A percentile compares a stretch with the other conserved stretches of the same genome.
phyloP scores from a whole-genome alignment of 768 basidiomycete species.

The Galerina sulciceps region DNA sequence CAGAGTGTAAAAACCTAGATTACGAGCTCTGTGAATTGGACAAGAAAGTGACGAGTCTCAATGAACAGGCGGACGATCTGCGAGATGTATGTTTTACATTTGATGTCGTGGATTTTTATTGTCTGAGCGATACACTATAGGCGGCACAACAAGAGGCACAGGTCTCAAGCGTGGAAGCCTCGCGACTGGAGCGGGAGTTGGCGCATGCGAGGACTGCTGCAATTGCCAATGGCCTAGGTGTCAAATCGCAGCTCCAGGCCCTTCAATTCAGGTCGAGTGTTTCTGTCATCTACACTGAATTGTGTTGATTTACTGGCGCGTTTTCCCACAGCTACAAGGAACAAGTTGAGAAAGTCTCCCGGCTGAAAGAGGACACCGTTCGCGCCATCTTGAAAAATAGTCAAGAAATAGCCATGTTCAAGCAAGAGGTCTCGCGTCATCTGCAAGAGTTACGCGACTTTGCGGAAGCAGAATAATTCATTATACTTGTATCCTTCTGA shows the following conservation, averaged over 20 bases:
- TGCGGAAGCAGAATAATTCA: slow-evolving; percentile 46
- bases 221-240: slow-evolving; percentile 80
- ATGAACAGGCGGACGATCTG: slow-evolving; percentile 79
- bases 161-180: slow-evolving; percentile 67
- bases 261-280: slow-evolving; percentile 65
- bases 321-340: slow-evolving; percentile 65
- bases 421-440: slow-evolving; percentile 75
- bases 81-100: slow-evolving; percentile 60
- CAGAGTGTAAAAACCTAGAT: slow-evolving; percentile 81
- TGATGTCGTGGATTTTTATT: neutral
- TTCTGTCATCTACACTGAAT: slow-evolving; percentile 1
- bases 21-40: slow-evolving; percentile 77
- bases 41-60: slow-evolving; percentile 70
- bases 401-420: slow-evolving; percentile 82
- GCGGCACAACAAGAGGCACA: slow-evolving; percentile 78
- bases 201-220: slow-evolving; percentile 78
- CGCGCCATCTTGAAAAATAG: slow-evolving; percentile 84
- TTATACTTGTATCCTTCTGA: slow-evolving; percentile 9
- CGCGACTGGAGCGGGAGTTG: slow-evolving; percentile 71
- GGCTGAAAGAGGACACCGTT: slow-evolving; percentile 79
- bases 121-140: slow-evolving; percentile 38
- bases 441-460: slow-evolving; percentile 71
- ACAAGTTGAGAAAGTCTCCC: slow-evolving; percentile 74
- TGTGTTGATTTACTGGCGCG: neutral
- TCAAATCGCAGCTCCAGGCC: slow-evolving; percentile 76